phyloP scores from a whole-genome alignment of 306 rosid species.

The Parietaria judaica region DNA sequence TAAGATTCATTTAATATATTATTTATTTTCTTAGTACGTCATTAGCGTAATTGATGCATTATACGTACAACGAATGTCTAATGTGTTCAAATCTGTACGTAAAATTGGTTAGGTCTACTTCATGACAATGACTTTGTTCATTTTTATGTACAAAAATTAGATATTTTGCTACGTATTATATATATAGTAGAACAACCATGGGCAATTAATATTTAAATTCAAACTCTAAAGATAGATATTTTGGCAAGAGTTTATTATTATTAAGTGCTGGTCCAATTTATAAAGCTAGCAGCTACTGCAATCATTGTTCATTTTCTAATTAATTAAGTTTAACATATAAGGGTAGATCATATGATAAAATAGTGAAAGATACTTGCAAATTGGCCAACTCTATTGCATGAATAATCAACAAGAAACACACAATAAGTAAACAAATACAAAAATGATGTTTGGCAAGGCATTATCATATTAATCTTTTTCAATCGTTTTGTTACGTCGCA shows the following conservation, averaged over 20 bases:
- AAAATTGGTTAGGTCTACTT: neutral
- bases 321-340: neutral
- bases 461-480: neutral
- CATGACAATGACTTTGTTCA: conserved; percentile 1
- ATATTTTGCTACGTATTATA: neutral
- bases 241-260: neutral
- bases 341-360: neutral
- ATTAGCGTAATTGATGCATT: neutral
- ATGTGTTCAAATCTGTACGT: neutral
- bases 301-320: neutral
- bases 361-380: conserved; percentile 4
- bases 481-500: neutral
- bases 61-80: neutral
- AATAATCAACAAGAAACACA: neutral
- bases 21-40: neutral
- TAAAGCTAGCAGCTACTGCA: neutral
- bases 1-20: neutral
- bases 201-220: neutral
- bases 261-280: neutral
- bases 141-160: neutral
- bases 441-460: neutral
- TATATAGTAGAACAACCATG: neutral
- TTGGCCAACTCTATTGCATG: neutral
- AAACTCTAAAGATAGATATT: neutral
- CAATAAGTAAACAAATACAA: neutral